phyloP scores from a whole-genome alignment of 169 alveolate genomes.

The Cryptosporidium canis region DNA sequence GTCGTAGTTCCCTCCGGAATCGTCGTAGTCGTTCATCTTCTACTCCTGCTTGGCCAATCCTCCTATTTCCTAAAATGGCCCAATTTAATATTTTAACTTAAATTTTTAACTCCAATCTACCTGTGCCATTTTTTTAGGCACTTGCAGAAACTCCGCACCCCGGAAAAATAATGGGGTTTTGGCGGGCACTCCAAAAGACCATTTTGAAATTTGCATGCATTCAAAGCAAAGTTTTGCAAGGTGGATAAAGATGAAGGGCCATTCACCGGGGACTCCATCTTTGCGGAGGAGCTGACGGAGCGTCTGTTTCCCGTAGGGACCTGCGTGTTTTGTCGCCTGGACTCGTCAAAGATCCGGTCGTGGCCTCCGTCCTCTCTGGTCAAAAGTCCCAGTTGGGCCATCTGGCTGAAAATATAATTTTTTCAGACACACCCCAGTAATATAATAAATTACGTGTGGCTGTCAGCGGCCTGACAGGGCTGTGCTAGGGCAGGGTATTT shows the following conservation, averaged over 20 bases:
- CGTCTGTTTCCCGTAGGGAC: no score
- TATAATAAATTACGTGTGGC: not conserved
- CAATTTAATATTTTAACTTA: not conserved
- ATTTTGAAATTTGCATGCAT: not conserved
- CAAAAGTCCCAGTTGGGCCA: not conserved
- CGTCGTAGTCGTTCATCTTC: conserved; percentile 58
- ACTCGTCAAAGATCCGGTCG: no score
- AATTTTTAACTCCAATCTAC: not conserved
- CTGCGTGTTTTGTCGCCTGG: no score
- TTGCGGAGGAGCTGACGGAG: no score
- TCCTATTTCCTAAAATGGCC: not conserved
- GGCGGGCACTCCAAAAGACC: not conserved
- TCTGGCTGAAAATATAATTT: not conserved
- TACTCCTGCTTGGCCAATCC: not conserved
- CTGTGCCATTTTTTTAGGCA: no score
- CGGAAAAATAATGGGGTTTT: not conserved
- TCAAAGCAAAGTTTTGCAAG: no score
- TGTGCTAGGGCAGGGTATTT: not conserved
- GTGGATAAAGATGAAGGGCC: no score
- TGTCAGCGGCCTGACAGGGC: not conserved
- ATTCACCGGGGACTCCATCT: no score
- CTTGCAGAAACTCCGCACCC: not conserved
- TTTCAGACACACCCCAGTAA: not conserved
- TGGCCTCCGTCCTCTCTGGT: not conserved
- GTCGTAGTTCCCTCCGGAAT: conserved; percentile 59